Conservation (phyloP, 345 rosid genomes). For the Anastatica hierochuntica region DNA sequence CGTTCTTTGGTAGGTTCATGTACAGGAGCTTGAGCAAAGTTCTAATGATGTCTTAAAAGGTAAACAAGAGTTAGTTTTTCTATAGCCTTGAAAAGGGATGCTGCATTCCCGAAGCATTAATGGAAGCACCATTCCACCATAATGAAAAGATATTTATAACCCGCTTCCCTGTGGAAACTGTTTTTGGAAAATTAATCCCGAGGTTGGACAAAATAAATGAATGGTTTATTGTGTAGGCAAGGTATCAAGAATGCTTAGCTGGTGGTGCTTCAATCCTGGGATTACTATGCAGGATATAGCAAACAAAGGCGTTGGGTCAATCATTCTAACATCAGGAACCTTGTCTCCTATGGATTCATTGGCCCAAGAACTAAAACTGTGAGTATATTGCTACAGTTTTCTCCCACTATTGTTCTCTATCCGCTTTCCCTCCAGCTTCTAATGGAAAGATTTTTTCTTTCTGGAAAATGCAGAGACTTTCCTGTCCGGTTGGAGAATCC, state of each 20-base stretch:
- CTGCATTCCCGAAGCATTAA: constrained; percentile 1
- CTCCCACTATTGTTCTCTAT: constrained; percentile 4
- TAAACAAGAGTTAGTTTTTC: constrained; percentile 18
- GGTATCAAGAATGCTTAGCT: constrained; percentile 74
- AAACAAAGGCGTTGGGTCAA: constrained; percentile 67
- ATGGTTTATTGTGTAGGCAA: constrained; percentile 45
- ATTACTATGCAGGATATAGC: constrained; percentile 81
- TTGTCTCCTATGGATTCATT: constrained; percentile 89
- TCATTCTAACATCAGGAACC: constrained; percentile 93
- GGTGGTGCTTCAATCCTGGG: constrained; percentile 99
- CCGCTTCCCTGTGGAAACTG: not conserved
- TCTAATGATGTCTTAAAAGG: constrained; percentile 55
- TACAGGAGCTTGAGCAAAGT: constrained; percentile 55
- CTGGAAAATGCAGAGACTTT: constrained; percentile 53
- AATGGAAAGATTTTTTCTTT: constrained; percentile 12
- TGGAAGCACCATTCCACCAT: not conserved
- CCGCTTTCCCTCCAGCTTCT: constrained; percentile 14
- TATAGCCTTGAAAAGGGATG: constrained; percentile 10
- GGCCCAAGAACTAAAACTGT: constrained; percentile 86
- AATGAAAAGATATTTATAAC: not conserved
- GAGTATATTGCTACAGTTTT: constrained; percentile 25
- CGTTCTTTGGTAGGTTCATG: constrained; percentile 60
- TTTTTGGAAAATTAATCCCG: not conserved
- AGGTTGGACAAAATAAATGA: not conserved
- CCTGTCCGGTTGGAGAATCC: constrained; percentile 92